Evolutionary conservation across 805 yeast species (phyloP).

Genomic region (Nakazawaea holstii): DNA sequence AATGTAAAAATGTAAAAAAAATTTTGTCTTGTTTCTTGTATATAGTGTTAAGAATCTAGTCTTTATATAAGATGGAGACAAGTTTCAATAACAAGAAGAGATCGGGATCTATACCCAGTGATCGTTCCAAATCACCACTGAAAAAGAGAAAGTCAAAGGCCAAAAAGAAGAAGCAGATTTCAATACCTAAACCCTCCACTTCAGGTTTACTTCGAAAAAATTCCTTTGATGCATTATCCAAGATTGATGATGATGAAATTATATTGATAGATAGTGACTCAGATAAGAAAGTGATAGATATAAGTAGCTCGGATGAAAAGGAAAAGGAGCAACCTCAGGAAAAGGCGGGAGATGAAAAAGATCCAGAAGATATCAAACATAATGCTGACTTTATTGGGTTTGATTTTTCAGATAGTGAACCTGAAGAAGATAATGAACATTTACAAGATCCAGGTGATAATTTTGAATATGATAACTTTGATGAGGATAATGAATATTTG

Average conservation of each 20-base stretch:
- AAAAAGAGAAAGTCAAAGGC: conserved; percentile 1
- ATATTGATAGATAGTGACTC: conserved; percentile 6
- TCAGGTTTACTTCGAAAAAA: conserved; percentile 8
- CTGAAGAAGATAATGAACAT: conserved; percentile 29
- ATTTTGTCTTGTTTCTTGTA: too few species aligned
- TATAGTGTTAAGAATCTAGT: too few species aligned
- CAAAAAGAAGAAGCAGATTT: background rate
- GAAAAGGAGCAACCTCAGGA: conserved; percentile 10
- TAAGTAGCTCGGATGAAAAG: background rate
- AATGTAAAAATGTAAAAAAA: too few species aligned
- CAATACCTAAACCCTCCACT: conserved; percentile 1
- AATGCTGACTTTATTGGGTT: conserved; percentile 53
- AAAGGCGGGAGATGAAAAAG: conserved; percentile 21
- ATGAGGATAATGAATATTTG: conserved; percentile 33
- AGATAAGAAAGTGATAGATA: conserved; percentile 5
- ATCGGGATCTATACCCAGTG: background rate
- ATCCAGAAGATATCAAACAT: conserved; percentile 30
- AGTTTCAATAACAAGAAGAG: background rate
- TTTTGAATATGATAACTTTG: conserved; percentile 16
- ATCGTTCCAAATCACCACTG: background rate
- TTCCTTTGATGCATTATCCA: conserved; percentile 11
- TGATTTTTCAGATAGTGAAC: conserved; percentile 34
- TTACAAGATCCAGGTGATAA: conserved; percentile 7
- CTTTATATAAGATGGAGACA: too few species aligned
- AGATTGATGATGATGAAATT: conserved; percentile 10